A percentile compares a stretch with the other conserved stretches of the same genome.
These are phyloP conservation scores for Acacia confusa DNA, from an alignment of 306 rosid genomes.

Conservation along the genomic window DNA sequence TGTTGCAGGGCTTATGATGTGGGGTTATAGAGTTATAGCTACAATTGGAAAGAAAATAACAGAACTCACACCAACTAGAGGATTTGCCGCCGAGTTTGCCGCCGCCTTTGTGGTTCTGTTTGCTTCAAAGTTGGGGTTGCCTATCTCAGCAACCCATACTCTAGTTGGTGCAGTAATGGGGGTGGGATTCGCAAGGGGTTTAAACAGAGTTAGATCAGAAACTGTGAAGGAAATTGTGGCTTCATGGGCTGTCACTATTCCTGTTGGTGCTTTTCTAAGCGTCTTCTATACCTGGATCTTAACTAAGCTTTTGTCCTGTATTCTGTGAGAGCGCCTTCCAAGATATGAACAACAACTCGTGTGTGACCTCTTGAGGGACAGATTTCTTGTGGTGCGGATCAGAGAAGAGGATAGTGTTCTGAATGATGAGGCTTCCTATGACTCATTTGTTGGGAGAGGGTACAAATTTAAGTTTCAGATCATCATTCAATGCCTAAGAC, in stretches of 20 bases:
- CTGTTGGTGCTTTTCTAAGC: slow-evolving; percentile 73
- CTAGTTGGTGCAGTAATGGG: slow-evolving; percentile 99
- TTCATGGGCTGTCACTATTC: slow-evolving; percentile 93
- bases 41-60: slow-evolving; percentile 96
- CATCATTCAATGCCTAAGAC: slow-evolving; percentile 19
- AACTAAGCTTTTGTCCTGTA: slow-evolving; percentile 64
- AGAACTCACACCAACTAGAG: slow-evolving; percentile 94
- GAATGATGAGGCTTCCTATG: slow-evolving; percentile 1
- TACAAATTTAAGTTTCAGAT: slow-evolving; percentile 25
- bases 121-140: slow-evolving; percentile 84
- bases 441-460: slow-evolving; percentile 24
- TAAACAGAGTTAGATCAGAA: slow-evolving; percentile 86
- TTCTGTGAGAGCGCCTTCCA: slow-evolving; percentile 54
- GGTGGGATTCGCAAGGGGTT: slow-evolving; percentile 95
- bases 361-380: slow-evolving; percentile 26
- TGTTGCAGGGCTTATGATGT: slow-evolving; percentile 89
- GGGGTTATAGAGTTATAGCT: slow-evolving; percentile 98
- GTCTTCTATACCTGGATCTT: slow-evolving; percentile 89
- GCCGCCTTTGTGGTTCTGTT: slow-evolving; percentile 90
- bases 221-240: slow-evolving; percentile 90
- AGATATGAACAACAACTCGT: slow-evolving; percentile 34
- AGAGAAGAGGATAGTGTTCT: slow-evolving; percentile 28
- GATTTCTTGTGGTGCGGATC: slow-evolving; percentile 22
- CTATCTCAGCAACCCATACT: slow-evolving; percentile 94
- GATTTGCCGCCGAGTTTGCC: slow-evolving; percentile 98